Percentiles rank a stretch among this genome's conserved stretches.
phyloP scores from a whole-genome alignment of 2,329 filamentous ascomycete genomes.

The Stachybotrys echinatus region DNA sequence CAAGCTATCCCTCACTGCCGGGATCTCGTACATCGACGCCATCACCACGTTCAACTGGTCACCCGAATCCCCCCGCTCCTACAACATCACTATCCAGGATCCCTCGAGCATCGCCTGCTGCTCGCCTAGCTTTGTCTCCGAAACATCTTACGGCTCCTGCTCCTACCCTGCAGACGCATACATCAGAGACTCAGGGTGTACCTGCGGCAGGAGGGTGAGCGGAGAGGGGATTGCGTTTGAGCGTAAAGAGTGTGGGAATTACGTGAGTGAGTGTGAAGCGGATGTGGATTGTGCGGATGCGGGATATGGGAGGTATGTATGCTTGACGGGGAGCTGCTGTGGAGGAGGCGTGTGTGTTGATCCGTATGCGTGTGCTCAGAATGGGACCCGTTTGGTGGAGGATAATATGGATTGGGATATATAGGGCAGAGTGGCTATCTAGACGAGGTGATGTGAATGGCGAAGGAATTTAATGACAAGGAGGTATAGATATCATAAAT shows the following conservation, averaged over 20 bases:
- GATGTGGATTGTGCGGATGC: conserved; percentile 20
- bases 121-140: conserved; percentile 16
- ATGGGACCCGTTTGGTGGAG: conserved; percentile 21
- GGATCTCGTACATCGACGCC: conserved; percentile 18
- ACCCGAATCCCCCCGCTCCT: conserved; percentile 14
- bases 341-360: conserved; percentile 29
- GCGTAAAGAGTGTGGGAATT: conserved; percentile 27
- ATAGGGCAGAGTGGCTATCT: too few species aligned
- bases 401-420: conserved; percentile 4
- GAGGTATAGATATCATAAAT: too few species aligned
- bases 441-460: too few species aligned
- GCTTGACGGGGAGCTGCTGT: conserved; percentile 29
- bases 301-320: conserved; percentile 23
- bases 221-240: conserved; percentile 23
- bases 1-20: conserved; percentile 25
- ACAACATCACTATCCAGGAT: conserved; percentile 29
- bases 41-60: conserved; percentile 23
- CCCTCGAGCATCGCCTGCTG: conserved; percentile 27
- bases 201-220: conserved; percentile 24
- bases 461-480: too few species aligned
- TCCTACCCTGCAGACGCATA: conserved; percentile 24
- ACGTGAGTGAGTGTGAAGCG: conserved; percentile 15
- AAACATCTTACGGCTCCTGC: conserved; percentile 12
- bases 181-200: conserved; percentile 22
- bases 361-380: conserved; percentile 28